These are phyloP conservation scores for Leccinum subrobustum DNA, from an alignment of 1,284 basidiomycete genomes.

Conservation along the genomic window DNA sequence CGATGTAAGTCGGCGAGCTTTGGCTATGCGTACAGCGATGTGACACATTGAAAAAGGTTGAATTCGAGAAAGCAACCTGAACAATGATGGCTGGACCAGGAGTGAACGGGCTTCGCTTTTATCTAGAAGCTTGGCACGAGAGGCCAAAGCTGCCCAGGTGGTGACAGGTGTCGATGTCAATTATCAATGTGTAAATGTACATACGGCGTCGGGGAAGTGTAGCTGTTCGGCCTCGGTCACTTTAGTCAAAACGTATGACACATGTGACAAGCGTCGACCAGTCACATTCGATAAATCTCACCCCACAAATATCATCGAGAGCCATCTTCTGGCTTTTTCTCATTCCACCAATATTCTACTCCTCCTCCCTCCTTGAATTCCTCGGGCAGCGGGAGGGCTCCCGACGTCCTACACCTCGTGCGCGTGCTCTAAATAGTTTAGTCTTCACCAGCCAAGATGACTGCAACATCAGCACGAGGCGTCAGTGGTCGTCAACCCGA, in stretches of 20 bases:
- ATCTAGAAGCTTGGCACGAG: neutral
- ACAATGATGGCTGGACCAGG: conserved; percentile 1
- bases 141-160: conserved; percentile 2
- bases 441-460: conserved; percentile 15
- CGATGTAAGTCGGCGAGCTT: conserved; percentile 4
- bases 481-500: conserved; percentile 14
- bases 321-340: neutral
- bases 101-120: conserved; percentile 3
- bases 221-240: neutral
- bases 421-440: neutral
- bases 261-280: neutral
- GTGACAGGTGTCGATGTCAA: neutral
- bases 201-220: neutral
- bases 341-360: neutral
- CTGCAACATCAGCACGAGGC: conserved; percentile 12
- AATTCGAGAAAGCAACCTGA: conserved; percentile 9
- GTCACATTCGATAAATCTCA: conserved; percentile 1
- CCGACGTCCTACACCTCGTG: conserved; percentile 4
- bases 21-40: neutral
- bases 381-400: conserved; percentile 3
- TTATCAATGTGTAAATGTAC: neutral
- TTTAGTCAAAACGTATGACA: neutral
- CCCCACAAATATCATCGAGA: conserved; percentile 14
- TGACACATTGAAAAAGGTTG: conserved; percentile 6
- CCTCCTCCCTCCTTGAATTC: neutral